These are phyloP conservation scores for Lentithecium fluviatile DNA, from an alignment of 495 filamentous ascomycete species.

Conservation along the genomic window DNA sequence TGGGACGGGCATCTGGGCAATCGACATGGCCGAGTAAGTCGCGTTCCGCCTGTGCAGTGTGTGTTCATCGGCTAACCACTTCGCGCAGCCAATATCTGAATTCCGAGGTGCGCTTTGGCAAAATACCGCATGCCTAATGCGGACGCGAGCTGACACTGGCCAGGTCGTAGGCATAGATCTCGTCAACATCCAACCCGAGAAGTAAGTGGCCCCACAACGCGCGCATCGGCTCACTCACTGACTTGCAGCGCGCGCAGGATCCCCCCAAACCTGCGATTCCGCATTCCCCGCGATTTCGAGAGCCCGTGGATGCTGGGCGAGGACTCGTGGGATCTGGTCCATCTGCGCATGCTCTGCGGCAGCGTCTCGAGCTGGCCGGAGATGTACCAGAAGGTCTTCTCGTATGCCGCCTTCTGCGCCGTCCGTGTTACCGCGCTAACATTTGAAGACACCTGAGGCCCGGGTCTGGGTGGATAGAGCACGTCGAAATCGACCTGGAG, in stretches of 20 bases:
- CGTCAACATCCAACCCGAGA: slow-evolving; percentile 74
- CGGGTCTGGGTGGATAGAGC: slow-evolving; percentile 74
- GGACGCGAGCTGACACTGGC: slow-evolving; percentile 20
- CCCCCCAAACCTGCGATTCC: slow-evolving; percentile 67
- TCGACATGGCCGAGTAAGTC: slow-evolving; percentile 78
- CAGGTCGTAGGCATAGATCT: slow-evolving; percentile 75
- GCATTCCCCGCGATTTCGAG: slow-evolving; percentile 72
- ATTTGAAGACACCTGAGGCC: slow-evolving; percentile 70
- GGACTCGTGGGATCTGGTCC: slow-evolving; percentile 81
- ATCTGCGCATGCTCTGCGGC: slow-evolving; percentile 76
- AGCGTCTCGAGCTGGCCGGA: slow-evolving; percentile 76
- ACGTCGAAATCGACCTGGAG: slow-evolving; percentile 85
- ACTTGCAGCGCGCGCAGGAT: slow-evolving; percentile 52
- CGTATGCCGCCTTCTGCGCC: slow-evolving; percentile 47
- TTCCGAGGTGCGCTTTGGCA: slow-evolving; percentile 45
- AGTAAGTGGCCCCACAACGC: slow-evolving; percentile 46
- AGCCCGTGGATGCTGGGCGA: slow-evolving; percentile 72
- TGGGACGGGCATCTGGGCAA: slow-evolving; percentile 89
- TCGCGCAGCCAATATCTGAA: slow-evolving; percentile 55
- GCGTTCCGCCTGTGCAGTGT: slow-evolving; percentile 19
- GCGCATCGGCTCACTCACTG: slow-evolving; percentile 16
- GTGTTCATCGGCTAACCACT: slow-evolving; percentile 22
- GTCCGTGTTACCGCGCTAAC: slow-evolving; percentile 1
- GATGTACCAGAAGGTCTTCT: slow-evolving; percentile 67
- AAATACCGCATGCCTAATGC: background rate